phyloP scores from a whole-genome alignment of 495 filamentous ascomycete species.

The Aspergillus steynii region DNA sequence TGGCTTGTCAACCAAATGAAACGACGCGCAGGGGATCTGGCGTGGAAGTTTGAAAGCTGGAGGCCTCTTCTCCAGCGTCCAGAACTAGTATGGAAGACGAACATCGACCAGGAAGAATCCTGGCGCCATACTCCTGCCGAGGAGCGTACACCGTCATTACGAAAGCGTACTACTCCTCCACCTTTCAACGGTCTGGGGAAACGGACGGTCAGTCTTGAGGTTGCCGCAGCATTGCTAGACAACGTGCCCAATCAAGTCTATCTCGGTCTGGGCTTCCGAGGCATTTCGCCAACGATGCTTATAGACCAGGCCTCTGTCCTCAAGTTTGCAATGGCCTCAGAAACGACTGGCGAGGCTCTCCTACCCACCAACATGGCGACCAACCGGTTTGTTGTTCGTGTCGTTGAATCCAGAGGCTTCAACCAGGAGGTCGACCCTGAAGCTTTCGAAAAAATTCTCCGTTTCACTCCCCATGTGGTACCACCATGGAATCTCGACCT shows the following conservation, averaged over 20 bases:
- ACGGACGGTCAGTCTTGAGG: conserved; percentile 59
- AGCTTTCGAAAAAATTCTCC: conserved; percentile 38
- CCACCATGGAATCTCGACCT: conserved; percentile 35
- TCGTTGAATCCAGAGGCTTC: conserved; percentile 50
- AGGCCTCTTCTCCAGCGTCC: conserved; percentile 30
- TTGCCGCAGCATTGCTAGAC: conserved; percentile 53
- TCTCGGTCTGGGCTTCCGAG: conserved; percentile 31
- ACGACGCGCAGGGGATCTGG: conserved; percentile 29
- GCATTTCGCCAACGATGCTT: conserved; percentile 25
- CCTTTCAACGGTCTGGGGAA: conserved; percentile 46
- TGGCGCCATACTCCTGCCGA: conserved; percentile 31
- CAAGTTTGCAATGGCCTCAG: conserved; percentile 27
- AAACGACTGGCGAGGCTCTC: conserved; percentile 15
- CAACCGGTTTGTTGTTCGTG: conserved; percentile 52
- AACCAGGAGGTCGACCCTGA: conserved; percentile 39
- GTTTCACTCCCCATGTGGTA: conserved; percentile 34
- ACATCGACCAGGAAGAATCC: conserved; percentile 34
- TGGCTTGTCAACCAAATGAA: conserved; percentile 47
- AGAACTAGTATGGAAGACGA: conserved; percentile 32
- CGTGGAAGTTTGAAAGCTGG: conserved; percentile 45
- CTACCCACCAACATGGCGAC: conserved; percentile 34
- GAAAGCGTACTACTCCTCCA: conserved; percentile 20
- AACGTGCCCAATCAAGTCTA: conserved; percentile 46
- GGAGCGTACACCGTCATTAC: conserved; percentile 11
- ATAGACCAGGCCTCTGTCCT: conserved; percentile 24